Evolutionary conservation across 2,329 filamentous ascomycete species (phyloP).

Genomic region (Pseudogymnoascus sp.): DNA sequence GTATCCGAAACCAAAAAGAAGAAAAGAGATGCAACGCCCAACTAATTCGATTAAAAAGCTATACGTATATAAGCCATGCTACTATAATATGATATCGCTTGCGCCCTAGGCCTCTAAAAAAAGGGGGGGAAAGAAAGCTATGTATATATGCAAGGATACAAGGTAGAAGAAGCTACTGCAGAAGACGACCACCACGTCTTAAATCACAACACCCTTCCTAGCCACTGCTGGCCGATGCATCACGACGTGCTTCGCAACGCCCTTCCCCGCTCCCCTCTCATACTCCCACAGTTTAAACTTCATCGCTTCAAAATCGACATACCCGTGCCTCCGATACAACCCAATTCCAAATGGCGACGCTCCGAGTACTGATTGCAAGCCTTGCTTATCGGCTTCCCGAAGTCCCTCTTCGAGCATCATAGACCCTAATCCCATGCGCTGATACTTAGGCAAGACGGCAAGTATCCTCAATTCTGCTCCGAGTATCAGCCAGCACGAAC

Average conservation of each 20-base stretch:
- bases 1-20: no score
- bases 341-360: conserved; percentile 21
- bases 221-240: conserved; percentile 19
- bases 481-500: neutral
- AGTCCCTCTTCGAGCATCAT: conserved; percentile 20
- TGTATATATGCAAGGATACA: no score
- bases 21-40: no score
- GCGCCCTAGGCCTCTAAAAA: no score
- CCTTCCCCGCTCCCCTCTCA: conserved; percentile 22
- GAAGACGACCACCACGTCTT: no score
- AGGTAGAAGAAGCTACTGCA: no score
- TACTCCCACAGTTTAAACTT: conserved; percentile 22
- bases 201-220: neutral
- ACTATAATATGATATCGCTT: no score
- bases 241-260: conserved; percentile 16
- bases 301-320: conserved; percentile 18
- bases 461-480: conserved; percentile 21
- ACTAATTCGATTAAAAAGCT: no score
- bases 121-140: no score
- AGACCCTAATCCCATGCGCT: conserved; percentile 22
- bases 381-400: conserved; percentile 16
- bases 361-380: conserved; percentile 23
- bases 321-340: conserved; percentile 23
- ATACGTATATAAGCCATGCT: no score
- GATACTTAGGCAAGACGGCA: conserved; percentile 18